Evolutionary conservation across 179 eudicot species (phyloP).

Genomic region (Vitellaria paradoxa): DNA sequence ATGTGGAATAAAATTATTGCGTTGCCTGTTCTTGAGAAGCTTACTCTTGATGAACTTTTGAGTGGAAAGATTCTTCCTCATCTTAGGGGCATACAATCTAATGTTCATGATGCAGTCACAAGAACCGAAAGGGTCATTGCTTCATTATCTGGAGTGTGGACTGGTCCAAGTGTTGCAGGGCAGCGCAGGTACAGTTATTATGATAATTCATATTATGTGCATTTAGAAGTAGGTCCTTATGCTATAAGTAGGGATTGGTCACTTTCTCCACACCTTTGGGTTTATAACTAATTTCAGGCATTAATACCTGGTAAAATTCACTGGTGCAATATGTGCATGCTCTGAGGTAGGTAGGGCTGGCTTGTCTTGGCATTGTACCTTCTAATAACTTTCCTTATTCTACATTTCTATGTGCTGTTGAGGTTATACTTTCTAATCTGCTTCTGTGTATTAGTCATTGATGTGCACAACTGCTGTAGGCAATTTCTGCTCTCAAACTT

Average conservation of each 20-base stretch:
- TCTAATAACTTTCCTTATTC: neutral
- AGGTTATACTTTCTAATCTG: neutral
- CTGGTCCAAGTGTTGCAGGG: slow-evolving; percentile 69
- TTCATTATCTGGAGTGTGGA: slow-evolving; percentile 74
- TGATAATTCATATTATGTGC: neutral
- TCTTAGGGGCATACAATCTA: slow-evolving; percentile 66
- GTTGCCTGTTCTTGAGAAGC: slow-evolving; percentile 68
- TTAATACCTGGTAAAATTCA: neutral
- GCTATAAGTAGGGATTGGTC: neutral
- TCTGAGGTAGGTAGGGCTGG: neutral
- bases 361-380: neutral
- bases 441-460: neutral
- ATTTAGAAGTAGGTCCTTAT: neutral
- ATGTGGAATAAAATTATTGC: slow-evolving; percentile 84
- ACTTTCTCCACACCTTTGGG: neutral
- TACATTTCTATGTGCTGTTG: neutral
- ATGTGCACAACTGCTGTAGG: neutral
- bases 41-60: slow-evolving; percentile 81
- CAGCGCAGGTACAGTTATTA: slow-evolving; percentile 51
- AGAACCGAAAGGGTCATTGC: slow-evolving; percentile 79
- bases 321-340: slow-evolving; percentile 2
- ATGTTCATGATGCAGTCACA: slow-evolving; percentile 75
- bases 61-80: slow-evolving; percentile 80
- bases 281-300: neutral
- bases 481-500: neutral